Base-by-base conservation (phyloP, 2,329 filamentous ascomycete genomes). In the Botrytis aclada region DNA sequence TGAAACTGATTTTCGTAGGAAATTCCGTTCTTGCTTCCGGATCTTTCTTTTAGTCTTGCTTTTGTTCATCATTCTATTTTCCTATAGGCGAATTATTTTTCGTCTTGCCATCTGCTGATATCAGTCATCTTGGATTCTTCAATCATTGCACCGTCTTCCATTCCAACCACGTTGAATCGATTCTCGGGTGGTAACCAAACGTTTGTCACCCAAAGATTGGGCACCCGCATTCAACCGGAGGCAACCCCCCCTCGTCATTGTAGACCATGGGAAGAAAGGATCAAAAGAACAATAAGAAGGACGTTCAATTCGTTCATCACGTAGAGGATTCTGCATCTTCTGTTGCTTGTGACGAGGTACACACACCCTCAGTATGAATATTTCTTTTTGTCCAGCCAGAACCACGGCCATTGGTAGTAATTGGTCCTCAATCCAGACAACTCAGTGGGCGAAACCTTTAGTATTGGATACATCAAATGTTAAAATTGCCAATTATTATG, bases 341-440 rank as follows among this genome's bases (percentile, higher is more conserved):
- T 63, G 66, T 72, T 67, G 74, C 74, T 77, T 72, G 70, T 74
- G 64, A 78, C 60, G 73, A 77, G 73, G 69, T 75, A 76, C 61
- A 74, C 54, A 60, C 65, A 72, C 63, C 70, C 34, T 69, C 51
- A 78, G 75, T 77, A 80, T 79, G 79, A 78, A 79, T 58, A 73
- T 80, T 77, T 78, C 79, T 72, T 78, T 75, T 73, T 79, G 79
- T 78, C 79, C 79, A 69, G 76, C 78, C 67, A 74, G 78, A 75
- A 74, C 74, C 60, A 75, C 63, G 39, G 70, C 58, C 63, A 67
- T 58, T 72, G 65, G 32, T 69, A 72, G 70, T 67, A 74, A 79
- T 74, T 78, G 76, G 62, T 76, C 75, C 32, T 66, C 65, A 61
- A 60, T 72, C n/a, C 70, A 72, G 65, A 61, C 51, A 69, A 41